Base-by-base conservation (phyloP, 495 filamentous ascomycete genomes). In the Penicillium dipodomyicola region DNA sequence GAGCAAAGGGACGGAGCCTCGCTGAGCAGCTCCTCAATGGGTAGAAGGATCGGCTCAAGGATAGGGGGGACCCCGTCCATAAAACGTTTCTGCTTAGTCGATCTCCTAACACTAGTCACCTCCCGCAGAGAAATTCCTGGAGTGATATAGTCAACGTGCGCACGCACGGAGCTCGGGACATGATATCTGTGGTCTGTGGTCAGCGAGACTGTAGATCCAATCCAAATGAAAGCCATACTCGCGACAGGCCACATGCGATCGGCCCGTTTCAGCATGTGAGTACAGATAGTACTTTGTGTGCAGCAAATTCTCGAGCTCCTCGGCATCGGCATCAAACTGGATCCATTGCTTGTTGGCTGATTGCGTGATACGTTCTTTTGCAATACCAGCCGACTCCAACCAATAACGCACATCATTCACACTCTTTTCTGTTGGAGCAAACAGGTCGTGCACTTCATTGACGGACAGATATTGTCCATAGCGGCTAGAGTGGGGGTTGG, bases 221-320 rank as follows among this genome's bases (percentile, higher is more conserved):
- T 47, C 2, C 8, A 10, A 39, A 20, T 19, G 2, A n/a, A 0
- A n/a, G 9, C 2, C 63, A 64, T 59, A 73, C 56, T 72, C 71
- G 39, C 77, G 69, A 59, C 78, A 80, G 5, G 76, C 77, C 22
- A 83, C 65, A 40, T 80, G 79, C 11, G 71, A 67, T 33, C 74
- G 68, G n/a, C 78, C 76, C 22, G 68, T 72, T 9, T 69, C 62
- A 15, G 52, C 32, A 56, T 86, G 80, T 33, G 77, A 69, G 59
- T 85, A 85, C 29, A 82, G 17, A 58, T 81, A 77, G 60, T 84
- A 87, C 56, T 85, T 71, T 5, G 84, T 81, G 50, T 79, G 72
- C 37, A 87, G 73, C 25, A 87, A 75, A 15, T 67, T 67, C 62
- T 86, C 83, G 1, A 80, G 71, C 57, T 84, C 81, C 7, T 67